Conservation (phyloP, 352 stramenopile genomes). For the Thraustochytrium striatum region DNA sequence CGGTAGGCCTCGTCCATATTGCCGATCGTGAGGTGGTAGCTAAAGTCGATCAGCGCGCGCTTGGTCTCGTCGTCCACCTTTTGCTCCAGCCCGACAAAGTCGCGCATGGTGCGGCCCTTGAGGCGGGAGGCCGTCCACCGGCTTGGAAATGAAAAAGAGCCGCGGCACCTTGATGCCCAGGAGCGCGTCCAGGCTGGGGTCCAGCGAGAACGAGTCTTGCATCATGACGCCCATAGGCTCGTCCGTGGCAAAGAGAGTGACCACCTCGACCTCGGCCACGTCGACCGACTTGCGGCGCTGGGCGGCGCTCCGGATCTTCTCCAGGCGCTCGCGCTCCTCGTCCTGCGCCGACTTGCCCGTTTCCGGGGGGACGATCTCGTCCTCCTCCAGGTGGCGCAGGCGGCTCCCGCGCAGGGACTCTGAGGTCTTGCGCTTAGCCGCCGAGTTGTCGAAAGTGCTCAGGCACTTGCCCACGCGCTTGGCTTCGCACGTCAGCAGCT, state of each 20-base stretch:
- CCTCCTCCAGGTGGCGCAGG: conserved; percentile 9
- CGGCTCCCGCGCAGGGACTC: conserved; percentile 4
- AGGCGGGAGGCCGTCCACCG: conserved; percentile 50
- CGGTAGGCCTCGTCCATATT: conserved; percentile 92
- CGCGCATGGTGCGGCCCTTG: conserved; percentile 78
- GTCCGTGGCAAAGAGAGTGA: conserved; percentile 81
- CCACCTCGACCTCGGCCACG: conserved; percentile 73
- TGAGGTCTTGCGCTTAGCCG: conserved; percentile 18
- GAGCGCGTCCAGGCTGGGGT: conserved; percentile 70
- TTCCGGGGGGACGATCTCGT: not conserved
- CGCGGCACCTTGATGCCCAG: conserved; percentile 75
- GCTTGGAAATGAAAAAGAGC: conserved; percentile 61
- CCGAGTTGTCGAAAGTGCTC: conserved; percentile 18
- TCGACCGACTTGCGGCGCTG: conserved; percentile 40
- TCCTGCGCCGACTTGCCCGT: not conserved
- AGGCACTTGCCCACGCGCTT: conserved; percentile 35
- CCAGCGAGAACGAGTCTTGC: conserved; percentile 80
- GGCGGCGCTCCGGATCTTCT: conserved; percentile 18
- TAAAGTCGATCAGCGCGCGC: conserved; percentile 86
- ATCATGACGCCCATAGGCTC: conserved; percentile 77
- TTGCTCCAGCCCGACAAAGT: conserved; percentile 74
- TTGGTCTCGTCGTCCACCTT: conserved; percentile 74
- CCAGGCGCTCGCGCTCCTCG: not conserved
- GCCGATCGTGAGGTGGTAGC: conserved; percentile 85
- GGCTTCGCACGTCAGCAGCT: conserved; percentile 76